These are phyloP conservation scores for Cordyceps javanica DNA, from an alignment of 2,329 filamentous ascomycete genomes.

Conservation along the genomic window DNA sequence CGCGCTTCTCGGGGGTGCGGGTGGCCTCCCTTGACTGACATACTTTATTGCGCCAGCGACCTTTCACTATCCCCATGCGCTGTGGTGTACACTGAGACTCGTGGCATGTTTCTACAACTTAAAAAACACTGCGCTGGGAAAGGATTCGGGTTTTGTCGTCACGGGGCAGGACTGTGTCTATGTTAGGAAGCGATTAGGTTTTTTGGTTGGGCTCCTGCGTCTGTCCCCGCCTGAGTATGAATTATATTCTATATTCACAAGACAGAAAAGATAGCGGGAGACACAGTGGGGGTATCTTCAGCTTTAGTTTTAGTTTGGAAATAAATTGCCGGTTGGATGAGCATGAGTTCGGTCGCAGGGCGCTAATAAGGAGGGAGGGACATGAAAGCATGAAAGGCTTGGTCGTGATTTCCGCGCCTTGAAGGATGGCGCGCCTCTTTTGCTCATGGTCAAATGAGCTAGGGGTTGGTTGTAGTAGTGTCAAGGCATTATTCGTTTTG, in stretches of 20 bases:
- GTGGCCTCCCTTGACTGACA: constrained; percentile 5
- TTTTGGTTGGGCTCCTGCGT: too few relatives aligned
- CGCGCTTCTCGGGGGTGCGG: neutral
- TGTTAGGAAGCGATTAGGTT: too few relatives aligned
- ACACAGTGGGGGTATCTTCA: neutral
- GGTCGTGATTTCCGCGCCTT: neutral
- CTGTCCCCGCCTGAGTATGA: too few relatives aligned
- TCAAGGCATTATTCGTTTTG: constrained; percentile 4
- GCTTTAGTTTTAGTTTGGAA: neutral
- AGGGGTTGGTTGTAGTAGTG: neutral
- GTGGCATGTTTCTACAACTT: neutral
- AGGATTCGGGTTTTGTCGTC: too few relatives aligned
- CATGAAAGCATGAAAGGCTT: too few relatives aligned
- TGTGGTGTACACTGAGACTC: neutral
- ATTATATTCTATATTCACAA: neutral
- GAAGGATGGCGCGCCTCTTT: neutral
- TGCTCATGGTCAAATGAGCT: neutral
- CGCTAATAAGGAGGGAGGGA: neutral
- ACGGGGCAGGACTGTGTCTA: too few relatives aligned
- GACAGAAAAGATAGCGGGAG: neutral
- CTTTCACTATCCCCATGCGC: neutral
- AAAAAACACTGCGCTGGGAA: too few relatives aligned
- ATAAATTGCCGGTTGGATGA: neutral
- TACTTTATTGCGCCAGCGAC: too few relatives aligned
- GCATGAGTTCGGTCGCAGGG: neutral